These are phyloP conservation scores for Linum trigynum DNA, from an alignment of 345 rosid genomes.

Conservation along the genomic window DNA sequence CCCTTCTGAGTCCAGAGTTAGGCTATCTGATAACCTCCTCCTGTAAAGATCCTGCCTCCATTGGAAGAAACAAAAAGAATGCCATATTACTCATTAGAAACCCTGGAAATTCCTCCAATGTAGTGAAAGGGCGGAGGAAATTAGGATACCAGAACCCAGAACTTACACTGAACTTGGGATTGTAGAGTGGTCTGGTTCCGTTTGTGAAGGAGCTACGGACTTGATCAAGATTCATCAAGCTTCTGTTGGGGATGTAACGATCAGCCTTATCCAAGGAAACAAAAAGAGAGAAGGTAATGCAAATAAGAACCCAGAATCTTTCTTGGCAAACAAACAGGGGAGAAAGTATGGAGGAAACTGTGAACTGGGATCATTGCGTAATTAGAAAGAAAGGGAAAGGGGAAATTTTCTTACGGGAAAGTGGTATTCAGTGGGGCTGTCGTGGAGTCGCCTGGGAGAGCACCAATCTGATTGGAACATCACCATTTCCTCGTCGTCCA, in stretches of 20 bases:
- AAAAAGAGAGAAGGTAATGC: not conserved
- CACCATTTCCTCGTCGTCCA: constrained; percentile 23
- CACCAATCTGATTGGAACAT: constrained; percentile 31
- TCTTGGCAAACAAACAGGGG: not conserved
- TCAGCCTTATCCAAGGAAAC: constrained; percentile 29
- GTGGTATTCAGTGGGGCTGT: constrained; percentile 23
- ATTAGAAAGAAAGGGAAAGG: not conserved
- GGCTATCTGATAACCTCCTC: constrained; percentile 26
- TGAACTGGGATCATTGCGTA: not conserved
- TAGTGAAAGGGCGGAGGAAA: not conserved
- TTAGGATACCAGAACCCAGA: not conserved
- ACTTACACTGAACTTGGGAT: constrained; percentile 22
- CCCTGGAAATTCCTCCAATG: not conserved
- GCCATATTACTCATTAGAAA: not conserved
- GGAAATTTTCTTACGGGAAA: constrained; percentile 22
- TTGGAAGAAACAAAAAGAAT: not conserved
- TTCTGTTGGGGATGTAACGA: constrained; percentile 39
- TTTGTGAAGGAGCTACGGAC: constrained; percentile 38
- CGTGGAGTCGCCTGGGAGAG: constrained; percentile 38
- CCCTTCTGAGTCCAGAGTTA: constrained; percentile 33
- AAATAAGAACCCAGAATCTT: not conserved
- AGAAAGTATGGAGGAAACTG: too few relatives aligned
- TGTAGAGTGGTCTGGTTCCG: constrained; percentile 9
- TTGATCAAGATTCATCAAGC: constrained; percentile 58
- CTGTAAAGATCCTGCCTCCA: constrained; percentile 27